Evolutionary conservation across 2,329 filamentous ascomycete genomes (phyloP), one percentile per base, ranked within the genome.

Genomic region (Lizonia empirigonia): DNA sequence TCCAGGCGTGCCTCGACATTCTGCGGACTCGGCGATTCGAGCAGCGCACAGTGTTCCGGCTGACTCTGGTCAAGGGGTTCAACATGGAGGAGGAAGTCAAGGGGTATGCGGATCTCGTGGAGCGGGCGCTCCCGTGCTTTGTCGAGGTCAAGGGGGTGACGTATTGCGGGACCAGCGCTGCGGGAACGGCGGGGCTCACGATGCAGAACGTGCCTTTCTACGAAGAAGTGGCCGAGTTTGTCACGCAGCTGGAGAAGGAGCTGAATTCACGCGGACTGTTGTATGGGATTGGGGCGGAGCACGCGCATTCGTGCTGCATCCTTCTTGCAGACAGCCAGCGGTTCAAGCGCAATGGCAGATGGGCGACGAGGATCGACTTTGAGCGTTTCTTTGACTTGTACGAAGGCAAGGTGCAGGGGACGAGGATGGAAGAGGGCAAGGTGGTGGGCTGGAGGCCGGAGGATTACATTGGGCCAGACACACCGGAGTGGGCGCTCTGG

Each of bases 151-250:
- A 97, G 78, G 93, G 93, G 46, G 93, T 97, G 29, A 97, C 93
- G 0, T 97, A 94, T 77, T 97, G 94, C 74, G 94, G 94, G 32
- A 97, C 93, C 0, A 87, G 87, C 7, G 91, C 91, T 1, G 89
- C 89, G 7, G 87, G 89, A 4, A 88, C 87, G 44, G 92, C 91
- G 0, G 93, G 93, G 0, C 79, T 97, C 37, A 94, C 86, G n/a
- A 97, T 97, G 93, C 85, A 90, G 65, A 97, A 97, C 68, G 94
- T 97, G 8, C 93, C 93, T 0, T 97, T 96, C 69, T 97, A 97
- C 76, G 87, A 89, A 71, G 93, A 97, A 51, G 89, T 97, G 2
- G 84, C 84, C 27, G 85, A 86, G 2, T 97, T 97, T 67, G 91
- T 95, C 8, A 81, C 83, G 30, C 86, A 88, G 1, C 81, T 97